phyloP scores from a whole-genome alignment of 257 asterid genomes.

The Misopates orontium region DNA sequence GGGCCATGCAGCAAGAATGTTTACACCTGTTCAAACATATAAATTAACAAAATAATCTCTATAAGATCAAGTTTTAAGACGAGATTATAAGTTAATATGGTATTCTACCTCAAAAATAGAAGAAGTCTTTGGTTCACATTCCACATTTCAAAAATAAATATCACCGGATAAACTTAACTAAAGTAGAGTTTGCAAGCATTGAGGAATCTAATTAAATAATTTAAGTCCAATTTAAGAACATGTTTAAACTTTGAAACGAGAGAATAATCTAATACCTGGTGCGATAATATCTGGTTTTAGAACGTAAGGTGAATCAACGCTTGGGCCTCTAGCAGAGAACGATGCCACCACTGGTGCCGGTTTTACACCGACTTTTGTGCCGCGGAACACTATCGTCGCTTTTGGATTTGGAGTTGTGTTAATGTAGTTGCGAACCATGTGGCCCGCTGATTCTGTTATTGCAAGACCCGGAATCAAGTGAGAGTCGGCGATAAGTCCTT shows the following conservation, averaged over 20 bases:
- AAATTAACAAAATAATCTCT: no score
- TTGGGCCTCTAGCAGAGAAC: conserved; percentile 87
- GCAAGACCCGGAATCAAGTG: conserved; percentile 71
- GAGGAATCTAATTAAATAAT: no score
- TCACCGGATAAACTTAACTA: no score
- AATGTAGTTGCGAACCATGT: conserved; percentile 40
- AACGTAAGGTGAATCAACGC: conserved; percentile 38
- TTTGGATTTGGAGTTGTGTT: conserved; percentile 49
- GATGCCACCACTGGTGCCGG: conserved; percentile 95
- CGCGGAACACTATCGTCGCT: conserved; percentile 62
- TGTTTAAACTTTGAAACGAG: no score
- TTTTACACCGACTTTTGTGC: conserved; percentile 56
- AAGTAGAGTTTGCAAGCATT: no score
- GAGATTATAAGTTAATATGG: no score
- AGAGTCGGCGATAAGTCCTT: conserved; percentile 80
- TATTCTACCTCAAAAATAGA: no score
- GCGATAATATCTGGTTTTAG: conserved; percentile 83
- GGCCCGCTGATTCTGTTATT: conserved; percentile 53
- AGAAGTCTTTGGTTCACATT: no score
- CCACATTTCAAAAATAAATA: no score
- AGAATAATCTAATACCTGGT: conserved; percentile 28
- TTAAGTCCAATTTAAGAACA: no score
- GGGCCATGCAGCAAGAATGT: conserved; percentile 91
- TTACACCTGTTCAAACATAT: conserved; percentile 45
- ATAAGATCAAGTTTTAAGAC: no score